Conservation (phyloP, 2,329 filamentous ascomycete species). For the Orbilia quercus region DNA sequence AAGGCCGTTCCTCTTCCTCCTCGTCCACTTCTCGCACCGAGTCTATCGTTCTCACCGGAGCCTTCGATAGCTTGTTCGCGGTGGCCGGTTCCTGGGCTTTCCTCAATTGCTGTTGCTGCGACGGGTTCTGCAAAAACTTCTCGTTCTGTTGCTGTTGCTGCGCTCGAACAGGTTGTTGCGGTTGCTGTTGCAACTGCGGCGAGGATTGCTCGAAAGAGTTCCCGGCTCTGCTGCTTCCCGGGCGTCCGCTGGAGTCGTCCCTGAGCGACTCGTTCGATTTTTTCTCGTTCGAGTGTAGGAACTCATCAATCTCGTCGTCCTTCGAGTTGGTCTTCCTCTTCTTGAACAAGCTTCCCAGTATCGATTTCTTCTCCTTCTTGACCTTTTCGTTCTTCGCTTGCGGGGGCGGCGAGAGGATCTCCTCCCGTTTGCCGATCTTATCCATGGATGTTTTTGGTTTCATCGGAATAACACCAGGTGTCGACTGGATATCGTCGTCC, state of each 20-base stretch:
- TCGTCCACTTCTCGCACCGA: constrained; percentile 53
- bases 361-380: constrained; percentile 77
- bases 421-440: constrained; percentile 76
- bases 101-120: constrained; percentile 22
- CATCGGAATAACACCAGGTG: constrained; percentile 62
- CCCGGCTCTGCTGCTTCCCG: constrained; percentile 53
- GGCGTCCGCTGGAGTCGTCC: constrained; percentile 57
- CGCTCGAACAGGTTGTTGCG: constrained; percentile 35
- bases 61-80: constrained; percentile 22
- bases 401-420: constrained; percentile 67
- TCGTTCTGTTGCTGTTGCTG: constrained; percentile 59
- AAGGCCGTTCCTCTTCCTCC: constrained; percentile 48
- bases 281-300: constrained; percentile 57
- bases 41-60: constrained; percentile 38
- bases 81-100: constrained; percentile 28
- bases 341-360: constrained; percentile 72
- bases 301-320: constrained; percentile 63
- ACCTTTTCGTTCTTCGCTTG: constrained; percentile 76
- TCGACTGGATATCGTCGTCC: constrained; percentile 70
- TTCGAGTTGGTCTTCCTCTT: constrained; percentile 60
- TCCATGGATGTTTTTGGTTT: constrained; percentile 72
- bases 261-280: constrained; percentile 49
- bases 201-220: constrained; percentile 39
- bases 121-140: constrained; percentile 51
- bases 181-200: constrained; percentile 40